Evolutionary conservation across 2,329 filamentous ascomycete genomes (phyloP).

Genomic region (Akanthomyces uredinophilus): DNA sequence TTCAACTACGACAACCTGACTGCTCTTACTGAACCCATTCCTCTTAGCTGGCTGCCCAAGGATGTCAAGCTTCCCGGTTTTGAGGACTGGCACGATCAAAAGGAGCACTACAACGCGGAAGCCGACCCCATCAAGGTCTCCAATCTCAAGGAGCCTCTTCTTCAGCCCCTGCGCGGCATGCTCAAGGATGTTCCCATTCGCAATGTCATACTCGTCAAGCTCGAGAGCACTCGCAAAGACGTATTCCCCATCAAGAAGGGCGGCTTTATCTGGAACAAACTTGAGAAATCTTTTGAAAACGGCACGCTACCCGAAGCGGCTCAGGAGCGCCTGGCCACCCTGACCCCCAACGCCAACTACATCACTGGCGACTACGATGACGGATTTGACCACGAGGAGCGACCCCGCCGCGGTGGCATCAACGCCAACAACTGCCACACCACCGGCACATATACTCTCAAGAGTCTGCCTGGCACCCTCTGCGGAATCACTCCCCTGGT

Average conservation of each 20-base stretch:
- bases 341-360: slow-evolving; percentile 30
- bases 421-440: slow-evolving; percentile 37
- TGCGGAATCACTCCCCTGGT: slow-evolving; percentile 39
- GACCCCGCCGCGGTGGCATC: slow-evolving; percentile 32
- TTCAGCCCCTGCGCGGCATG: slow-evolving; percentile 23
- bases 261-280: slow-evolving; percentile 32
- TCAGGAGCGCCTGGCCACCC: slow-evolving; percentile 22
- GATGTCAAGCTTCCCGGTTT: slow-evolving; percentile 16
- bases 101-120: slow-evolving; percentile 30
- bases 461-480: slow-evolving; percentile 36
- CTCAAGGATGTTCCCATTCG: slow-evolving; percentile 32
- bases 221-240: slow-evolving; percentile 41
- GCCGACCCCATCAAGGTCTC: slow-evolving; percentile 37
- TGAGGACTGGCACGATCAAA: slow-evolving; percentile 26
- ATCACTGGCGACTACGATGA: slow-evolving; percentile 33
- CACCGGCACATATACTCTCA: slow-evolving; percentile 38
- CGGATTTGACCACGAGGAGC: slow-evolving; percentile 24
- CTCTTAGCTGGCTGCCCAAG: slow-evolving; percentile 25
- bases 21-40: slow-evolving; percentile 21
- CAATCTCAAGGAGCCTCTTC: slow-evolving; percentile 31
- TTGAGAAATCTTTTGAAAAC: slow-evolving; percentile 28
- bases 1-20: slow-evolving; percentile 25
- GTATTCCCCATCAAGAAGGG: slow-evolving; percentile 40
- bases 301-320: slow-evolving; percentile 29
- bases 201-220: slow-evolving; percentile 38